A percentile compares a stretch with the other conserved stretches of the same genome.
phyloP scores from a whole-genome alignment of 257 asterid species.

The Solanum clarkiae region DNA sequence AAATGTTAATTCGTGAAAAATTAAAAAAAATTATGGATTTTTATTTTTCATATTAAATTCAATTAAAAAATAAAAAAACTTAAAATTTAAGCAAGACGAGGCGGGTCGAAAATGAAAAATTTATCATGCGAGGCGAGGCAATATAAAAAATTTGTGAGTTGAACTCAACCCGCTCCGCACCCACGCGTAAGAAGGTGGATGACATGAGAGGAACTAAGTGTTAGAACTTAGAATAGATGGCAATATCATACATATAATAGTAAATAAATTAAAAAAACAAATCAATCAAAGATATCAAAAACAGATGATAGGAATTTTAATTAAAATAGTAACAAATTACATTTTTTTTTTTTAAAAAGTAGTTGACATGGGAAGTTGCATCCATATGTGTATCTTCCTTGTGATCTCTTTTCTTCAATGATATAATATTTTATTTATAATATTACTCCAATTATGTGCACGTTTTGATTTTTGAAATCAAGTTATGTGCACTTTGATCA shows the following conservation, averaged over 20 bases:
- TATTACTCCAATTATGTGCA: background rate
- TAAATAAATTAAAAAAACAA: background rate
- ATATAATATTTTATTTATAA: background rate
- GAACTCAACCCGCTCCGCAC: too few relatives aligned
- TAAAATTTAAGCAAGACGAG: too few relatives aligned
- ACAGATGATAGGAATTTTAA: background rate
- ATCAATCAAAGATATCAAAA: background rate
- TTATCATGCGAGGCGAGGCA: accelerated
- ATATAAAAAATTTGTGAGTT: too few relatives aligned
- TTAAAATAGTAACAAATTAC: background rate
- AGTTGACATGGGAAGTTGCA: background rate
- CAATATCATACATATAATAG: too few relatives aligned
- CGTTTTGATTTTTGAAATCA: background rate
- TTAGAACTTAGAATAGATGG: background rate
- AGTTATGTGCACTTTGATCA: background rate
- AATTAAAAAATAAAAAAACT: too few relatives aligned
- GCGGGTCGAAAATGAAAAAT: too few relatives aligned
- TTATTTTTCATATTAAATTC: too few relatives aligned
- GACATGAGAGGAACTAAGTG: too few relatives aligned
- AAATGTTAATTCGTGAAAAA: too few relatives aligned
- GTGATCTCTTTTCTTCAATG: background rate
- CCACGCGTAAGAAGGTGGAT: too few relatives aligned
- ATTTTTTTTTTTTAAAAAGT: too few relatives aligned
- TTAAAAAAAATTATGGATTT: too few relatives aligned
- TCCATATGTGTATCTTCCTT: background rate